These are phyloP conservation scores for Monilinia laxa DNA, from an alignment of 2,329 filamentous ascomycete species.

Conservation along the genomic window DNA sequence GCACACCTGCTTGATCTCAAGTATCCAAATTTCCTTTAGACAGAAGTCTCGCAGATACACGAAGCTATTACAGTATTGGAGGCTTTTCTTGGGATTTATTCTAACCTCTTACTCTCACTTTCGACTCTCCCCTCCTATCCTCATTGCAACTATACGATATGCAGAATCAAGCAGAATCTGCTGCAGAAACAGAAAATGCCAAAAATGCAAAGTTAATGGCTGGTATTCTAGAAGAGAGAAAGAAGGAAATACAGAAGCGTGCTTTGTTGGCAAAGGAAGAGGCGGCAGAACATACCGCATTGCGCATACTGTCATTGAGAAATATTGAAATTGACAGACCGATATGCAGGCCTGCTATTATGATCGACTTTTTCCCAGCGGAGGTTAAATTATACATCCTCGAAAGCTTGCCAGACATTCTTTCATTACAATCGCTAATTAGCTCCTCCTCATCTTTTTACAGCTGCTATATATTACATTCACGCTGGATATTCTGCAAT, in stretches of 20 bases:
- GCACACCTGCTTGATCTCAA: background rate
- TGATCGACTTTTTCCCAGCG: background rate
- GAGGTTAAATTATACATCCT: background rate
- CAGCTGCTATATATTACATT: background rate
- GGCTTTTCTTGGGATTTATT: background rate
- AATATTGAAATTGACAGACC: too few relatives aligned
- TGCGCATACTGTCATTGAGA: background rate
- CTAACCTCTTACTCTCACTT: background rate
- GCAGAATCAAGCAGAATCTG: background rate
- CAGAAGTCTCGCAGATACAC: background rate
- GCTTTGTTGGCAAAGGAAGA: background rate
- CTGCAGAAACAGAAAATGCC: background rate
- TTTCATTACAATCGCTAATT: background rate
- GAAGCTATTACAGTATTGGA: too few relatives aligned
- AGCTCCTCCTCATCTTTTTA: background rate
- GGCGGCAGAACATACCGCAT: background rate
- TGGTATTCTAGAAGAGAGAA: background rate
- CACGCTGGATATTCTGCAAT: background rate
- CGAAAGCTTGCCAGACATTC: background rate
- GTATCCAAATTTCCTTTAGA: background rate
- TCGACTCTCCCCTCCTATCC: too few relatives aligned
- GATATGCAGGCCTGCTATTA: background rate
- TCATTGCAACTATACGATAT: background rate
- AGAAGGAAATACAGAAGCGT: background rate
- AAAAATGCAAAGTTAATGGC: background rate